Base-by-base conservation (phyloP, 2,329 filamentous ascomycete genomes). In the Aspergillus ochraceoroseus region DNA sequence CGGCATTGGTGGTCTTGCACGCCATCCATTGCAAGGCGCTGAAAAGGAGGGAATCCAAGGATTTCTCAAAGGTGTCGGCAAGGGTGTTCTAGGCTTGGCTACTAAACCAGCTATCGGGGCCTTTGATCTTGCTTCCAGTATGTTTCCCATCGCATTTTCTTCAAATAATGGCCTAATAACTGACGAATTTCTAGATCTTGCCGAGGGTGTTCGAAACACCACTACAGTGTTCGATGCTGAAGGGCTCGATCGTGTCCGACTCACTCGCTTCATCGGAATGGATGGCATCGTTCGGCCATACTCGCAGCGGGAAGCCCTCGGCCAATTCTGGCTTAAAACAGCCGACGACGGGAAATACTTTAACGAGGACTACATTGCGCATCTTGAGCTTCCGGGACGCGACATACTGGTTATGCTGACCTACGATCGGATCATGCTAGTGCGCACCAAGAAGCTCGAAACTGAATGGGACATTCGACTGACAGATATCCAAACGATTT, bases 321-420 rank as follows among this genome's bases (percentile, higher is more conserved):
- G 92, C 0, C 92, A 98, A 64, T 95, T 87, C 72, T 98, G 92
- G 94, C 81, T 98, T 50, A 98, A 98, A 74, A 94, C 95, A 44
- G 81, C 94, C 7, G 92, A 98, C 67, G 92, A 95, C 51, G 92
- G 92, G 47, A 92, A 89, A 64, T 96, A 90, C 73, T 98, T 98
- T 76, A 84, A 94, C 67, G 92, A 98, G 66, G 79, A 87, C 61
- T 98, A 98, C 70, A 92, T 98, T 63, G 94, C 89, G 3, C 94
- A 98, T 61, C 74, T 98, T 3, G 90, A 98, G 66, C 77, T 98
- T 17, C 85, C 87, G 7, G 80, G 82, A 46, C 87, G 92, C 62
- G 89, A 94, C 61, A 85, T 88, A 73, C 81, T 90, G 41, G 83
- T 89, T 32, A 87, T 96, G 79, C 76, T 98, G 46, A 95, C 86